Conservation (phyloP, 2,329 filamentous ascomycete genomes). For the Truncatella angustata region DNA sequence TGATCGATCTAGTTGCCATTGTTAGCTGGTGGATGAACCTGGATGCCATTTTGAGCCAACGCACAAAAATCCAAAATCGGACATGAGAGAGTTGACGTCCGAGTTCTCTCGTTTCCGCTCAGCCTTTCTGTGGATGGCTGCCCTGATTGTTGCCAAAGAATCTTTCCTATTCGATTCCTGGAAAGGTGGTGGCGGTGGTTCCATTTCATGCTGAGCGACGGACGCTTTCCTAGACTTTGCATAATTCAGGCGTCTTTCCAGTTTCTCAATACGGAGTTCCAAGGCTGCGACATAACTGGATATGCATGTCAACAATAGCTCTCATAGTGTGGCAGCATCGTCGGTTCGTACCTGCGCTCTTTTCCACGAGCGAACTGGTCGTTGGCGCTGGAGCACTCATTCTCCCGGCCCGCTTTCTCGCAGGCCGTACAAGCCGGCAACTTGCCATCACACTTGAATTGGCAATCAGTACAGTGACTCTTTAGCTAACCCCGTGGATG, state of each 20-base stretch:
- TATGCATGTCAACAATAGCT: background rate
- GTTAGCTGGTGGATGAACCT: slow-evolving; percentile 13
- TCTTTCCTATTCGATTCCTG: slow-evolving; percentile 57
- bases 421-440: slow-evolving; percentile 93
- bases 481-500: background rate
- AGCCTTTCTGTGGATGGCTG: slow-evolving; percentile 63
- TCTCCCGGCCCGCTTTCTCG: slow-evolving; percentile 82
- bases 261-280: slow-evolving; percentile 85
- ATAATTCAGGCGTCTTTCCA: slow-evolving; percentile 74
- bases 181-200: slow-evolving; percentile 40
- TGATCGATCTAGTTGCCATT: slow-evolving; percentile 66
- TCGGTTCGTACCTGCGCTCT: slow-evolving; percentile 68
- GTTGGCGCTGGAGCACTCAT: slow-evolving; percentile 89
- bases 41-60: slow-evolving; percentile 25
- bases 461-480: slow-evolving; percentile 11
- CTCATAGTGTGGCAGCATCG: too few species aligned
- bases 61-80: slow-evolving; percentile 88
- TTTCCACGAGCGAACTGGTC: slow-evolving; percentile 96
- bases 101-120: slow-evolving; percentile 70
- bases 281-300: slow-evolving; percentile 87
- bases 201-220: slow-evolving; percentile 62
- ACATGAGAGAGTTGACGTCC: slow-evolving; percentile 88
- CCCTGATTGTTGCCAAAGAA: slow-evolving; percentile 59
- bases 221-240: slow-evolving; percentile 70
- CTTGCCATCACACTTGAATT: slow-evolving; percentile 80